phyloP scores from a whole-genome alignment of 192 early-diverging fungal species.

The Spinellus fusiger region DNA sequence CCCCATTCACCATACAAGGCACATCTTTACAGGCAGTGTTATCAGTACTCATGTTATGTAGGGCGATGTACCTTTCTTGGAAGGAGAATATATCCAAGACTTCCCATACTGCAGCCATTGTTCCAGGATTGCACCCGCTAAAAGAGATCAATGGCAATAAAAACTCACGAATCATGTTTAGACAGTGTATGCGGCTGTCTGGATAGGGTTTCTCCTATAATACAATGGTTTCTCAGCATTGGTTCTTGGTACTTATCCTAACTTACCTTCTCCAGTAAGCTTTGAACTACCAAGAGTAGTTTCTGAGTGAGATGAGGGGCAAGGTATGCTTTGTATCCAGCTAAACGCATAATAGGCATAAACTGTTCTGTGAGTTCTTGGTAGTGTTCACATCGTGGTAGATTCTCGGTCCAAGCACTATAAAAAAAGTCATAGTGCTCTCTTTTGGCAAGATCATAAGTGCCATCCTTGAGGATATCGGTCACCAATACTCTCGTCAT shows the following conservation, averaged over 20 bases:
- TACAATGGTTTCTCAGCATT: background rate
- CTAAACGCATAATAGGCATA: slow-evolving; percentile 35
- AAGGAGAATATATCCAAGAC: slow-evolving; percentile 56
- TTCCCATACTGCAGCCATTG: slow-evolving; percentile 56
- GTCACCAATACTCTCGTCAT: slow-evolving; percentile 8
- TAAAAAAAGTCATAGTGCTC: slow-evolving; percentile 56
- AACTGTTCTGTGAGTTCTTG: slow-evolving; percentile 29
- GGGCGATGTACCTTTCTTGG: slow-evolving; percentile 43
- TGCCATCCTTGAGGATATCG: slow-evolving; percentile 3
- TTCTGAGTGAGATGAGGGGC: slow-evolving; percentile 23
- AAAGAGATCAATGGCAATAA: slow-evolving; percentile 61
- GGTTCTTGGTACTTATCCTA: background rate
- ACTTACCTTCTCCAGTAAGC: slow-evolving; percentile 17
- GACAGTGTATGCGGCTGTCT: background rate
- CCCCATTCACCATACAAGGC: slow-evolving; percentile 78
- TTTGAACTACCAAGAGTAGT: slow-evolving; percentile 1
- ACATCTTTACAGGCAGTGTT: background rate
- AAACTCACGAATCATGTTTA: slow-evolving; percentile 30
- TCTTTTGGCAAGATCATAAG: slow-evolving; percentile 9
- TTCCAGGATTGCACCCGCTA: slow-evolving; percentile 57
- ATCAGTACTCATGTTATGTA: background rate
- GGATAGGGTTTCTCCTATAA: slow-evolving; percentile 7
- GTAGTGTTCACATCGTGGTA: slow-evolving; percentile 27
- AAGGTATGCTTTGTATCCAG: slow-evolving; percentile 36
- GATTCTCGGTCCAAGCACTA: slow-evolving; percentile 42